These are phyloP conservation scores for Breviolum minutum DNA, from an alignment of 73 alveolate genomes.

Conservation along the genomic window DNA sequence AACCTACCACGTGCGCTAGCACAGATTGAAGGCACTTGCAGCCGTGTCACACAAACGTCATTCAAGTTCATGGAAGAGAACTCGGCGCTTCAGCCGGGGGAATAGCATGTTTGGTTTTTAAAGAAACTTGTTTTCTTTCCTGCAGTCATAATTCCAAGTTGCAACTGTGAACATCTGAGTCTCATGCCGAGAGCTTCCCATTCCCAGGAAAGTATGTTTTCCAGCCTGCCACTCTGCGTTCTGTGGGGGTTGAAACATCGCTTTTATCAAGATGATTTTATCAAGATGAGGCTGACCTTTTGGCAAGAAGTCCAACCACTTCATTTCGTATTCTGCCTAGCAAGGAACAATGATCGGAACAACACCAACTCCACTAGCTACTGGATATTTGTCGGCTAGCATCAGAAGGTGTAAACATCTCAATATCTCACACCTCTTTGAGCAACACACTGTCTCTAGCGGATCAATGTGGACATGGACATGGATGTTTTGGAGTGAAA, in stretches of 20 bases:
- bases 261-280: too few species aligned
- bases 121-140: too few species aligned
- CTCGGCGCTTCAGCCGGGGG: not conserved
- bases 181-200: conserved; percentile 52
- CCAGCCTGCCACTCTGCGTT: conserved; percentile 18
- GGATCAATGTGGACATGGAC: too few species aligned
- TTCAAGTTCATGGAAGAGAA: conserved; percentile 70
- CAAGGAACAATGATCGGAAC: not conserved
- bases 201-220: conserved; percentile 60
- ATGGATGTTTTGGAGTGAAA: too few species aligned
- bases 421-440: not conserved
- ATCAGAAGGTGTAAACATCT: too few species aligned
- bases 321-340: conserved; percentile 30
- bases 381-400: too few species aligned
- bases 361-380: too few species aligned
- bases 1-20: too few species aligned
- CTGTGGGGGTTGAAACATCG: not conserved
- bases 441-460: too few species aligned
- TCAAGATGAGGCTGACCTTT: not conserved
- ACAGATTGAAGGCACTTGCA: not conserved
- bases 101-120: not conserved
- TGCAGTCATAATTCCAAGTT: too few species aligned
- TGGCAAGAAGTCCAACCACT: conserved; percentile 25
- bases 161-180: not conserved
- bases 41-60: conserved; percentile 64